Percentiles rank a stretch among this genome's conserved stretches.
Conservation (phyloP, 495 filamentous ascomycete species). For the Penicillium soppii region DNA sequence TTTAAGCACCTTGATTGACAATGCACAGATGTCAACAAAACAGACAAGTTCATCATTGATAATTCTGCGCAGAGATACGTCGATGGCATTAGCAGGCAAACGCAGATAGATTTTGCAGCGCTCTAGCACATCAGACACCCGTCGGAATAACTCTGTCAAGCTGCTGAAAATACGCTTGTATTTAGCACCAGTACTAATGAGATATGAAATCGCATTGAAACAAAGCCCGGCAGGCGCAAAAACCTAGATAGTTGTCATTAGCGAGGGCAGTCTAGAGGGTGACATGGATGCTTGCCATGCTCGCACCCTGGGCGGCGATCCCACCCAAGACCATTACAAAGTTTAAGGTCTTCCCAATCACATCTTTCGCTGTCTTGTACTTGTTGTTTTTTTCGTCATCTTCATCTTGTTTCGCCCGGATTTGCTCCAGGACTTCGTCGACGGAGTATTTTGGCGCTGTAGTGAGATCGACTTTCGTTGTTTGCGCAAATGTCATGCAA, state of each 20-base stretch:
- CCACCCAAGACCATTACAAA: slow-evolving; percentile 18
- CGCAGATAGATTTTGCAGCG: slow-evolving; percentile 29
- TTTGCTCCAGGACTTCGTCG: slow-evolving; percentile 22
- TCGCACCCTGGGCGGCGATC: slow-evolving; percentile 20
- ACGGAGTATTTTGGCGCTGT: slow-evolving; percentile 9
- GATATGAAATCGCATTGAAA: slow-evolving; percentile 28
- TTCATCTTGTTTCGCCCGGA: slow-evolving; percentile 16
- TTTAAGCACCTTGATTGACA: slow-evolving; percentile 26
- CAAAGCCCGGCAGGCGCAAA: slow-evolving; percentile 23
- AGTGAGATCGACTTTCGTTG: slow-evolving; percentile 19
- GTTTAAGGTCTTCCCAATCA: slow-evolving; percentile 16
- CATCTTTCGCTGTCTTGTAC: slow-evolving; percentile 19
- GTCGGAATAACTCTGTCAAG: slow-evolving; percentile 19
- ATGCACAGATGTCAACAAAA: slow-evolving; percentile 26
- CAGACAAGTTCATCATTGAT: slow-evolving; percentile 29
- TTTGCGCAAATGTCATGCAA: slow-evolving; percentile 18
- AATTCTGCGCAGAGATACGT: slow-evolving; percentile 22
- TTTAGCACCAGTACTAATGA: slow-evolving; percentile 22
- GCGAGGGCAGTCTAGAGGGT: background rate
- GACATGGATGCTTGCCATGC: slow-evolving; percentile 12
- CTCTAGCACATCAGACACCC: slow-evolving; percentile 26
- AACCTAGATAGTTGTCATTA: slow-evolving; percentile 6
- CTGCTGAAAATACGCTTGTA: slow-evolving; percentile 32
- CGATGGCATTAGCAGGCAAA: slow-evolving; percentile 19
- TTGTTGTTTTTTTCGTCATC: slow-evolving; percentile 18